Evolutionary conservation across 1,139 yeast genomes (phyloP).

Genomic region (Dujonia santamariae): DNA sequence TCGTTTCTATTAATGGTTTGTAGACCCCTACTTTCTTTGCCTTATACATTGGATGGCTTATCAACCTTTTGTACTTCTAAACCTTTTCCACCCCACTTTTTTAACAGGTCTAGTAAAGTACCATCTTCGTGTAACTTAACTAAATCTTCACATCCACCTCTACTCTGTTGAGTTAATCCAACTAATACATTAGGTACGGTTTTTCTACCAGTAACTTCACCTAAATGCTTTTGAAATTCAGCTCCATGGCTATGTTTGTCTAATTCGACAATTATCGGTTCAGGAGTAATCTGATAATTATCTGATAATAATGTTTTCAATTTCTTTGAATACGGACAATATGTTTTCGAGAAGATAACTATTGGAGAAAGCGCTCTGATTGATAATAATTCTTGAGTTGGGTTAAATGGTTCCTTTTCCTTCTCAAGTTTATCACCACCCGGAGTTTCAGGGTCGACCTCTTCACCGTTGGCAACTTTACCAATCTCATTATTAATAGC

Average conservation of each 20-base stretch:
- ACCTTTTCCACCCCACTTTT: constrained; percentile 61
- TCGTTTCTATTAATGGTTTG: too few relatives aligned
- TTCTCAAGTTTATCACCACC: constrained; percentile 14
- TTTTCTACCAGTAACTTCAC: constrained; percentile 52
- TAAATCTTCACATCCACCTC: constrained; percentile 84
- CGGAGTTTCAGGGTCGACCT: constrained; percentile 2
- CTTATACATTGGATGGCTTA: constrained; percentile 49
- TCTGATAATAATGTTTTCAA: constrained; percentile 64
- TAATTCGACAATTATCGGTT: constrained; percentile 72
- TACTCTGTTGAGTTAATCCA: constrained; percentile 49
- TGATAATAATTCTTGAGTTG: constrained; percentile 56
- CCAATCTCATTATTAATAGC: constrained; percentile 40
- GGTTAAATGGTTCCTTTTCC: constrained; percentile 42
- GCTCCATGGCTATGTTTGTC: constrained; percentile 72
- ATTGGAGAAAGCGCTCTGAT: constrained; percentile 66
- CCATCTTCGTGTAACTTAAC: constrained; percentile 56
- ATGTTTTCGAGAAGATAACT: constrained; percentile 66
- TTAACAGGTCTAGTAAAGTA: constrained; percentile 45
- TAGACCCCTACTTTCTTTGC: neutral
- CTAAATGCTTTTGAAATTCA: constrained; percentile 59
- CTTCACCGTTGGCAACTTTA: constrained; percentile 13
- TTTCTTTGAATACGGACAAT: constrained; percentile 71
- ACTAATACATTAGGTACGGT: constrained; percentile 75
- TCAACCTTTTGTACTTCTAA: constrained; percentile 52
- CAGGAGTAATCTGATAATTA: constrained; percentile 70